These are phyloP conservation scores for Fusarium udum DNA, from an alignment of 2,329 filamentous ascomycete genomes.

Conservation along the genomic window DNA sequence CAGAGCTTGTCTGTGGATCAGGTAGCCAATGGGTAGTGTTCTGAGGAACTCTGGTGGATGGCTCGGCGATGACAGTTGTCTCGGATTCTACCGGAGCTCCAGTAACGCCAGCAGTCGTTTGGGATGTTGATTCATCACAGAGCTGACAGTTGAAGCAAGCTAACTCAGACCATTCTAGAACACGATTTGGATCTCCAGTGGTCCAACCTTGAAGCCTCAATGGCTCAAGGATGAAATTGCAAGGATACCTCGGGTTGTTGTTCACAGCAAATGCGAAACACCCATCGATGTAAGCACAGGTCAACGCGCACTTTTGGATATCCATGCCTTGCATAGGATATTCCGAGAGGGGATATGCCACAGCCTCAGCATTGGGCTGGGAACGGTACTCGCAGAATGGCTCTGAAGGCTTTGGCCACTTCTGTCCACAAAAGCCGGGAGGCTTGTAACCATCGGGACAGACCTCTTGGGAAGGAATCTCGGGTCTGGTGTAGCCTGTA, in stretches of 20 bases:
- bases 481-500: neutral
- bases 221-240: neutral
- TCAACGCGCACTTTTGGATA: neutral
- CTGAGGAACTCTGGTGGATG: neutral
- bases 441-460: neutral
- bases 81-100: neutral
- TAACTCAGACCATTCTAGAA: neutral
- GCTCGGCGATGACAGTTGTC: neutral
- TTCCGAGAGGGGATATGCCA: neutral
- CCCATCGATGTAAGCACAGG: neutral
- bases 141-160: neutral
- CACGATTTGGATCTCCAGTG: neutral
- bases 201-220: neutral
- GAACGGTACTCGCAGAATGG: neutral
- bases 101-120: neutral
- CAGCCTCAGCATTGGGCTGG: neutral
- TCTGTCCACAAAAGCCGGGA: neutral
- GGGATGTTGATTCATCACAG: neutral
- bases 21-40: neutral
- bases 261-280: neutral
- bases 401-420: neutral
- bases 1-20: neutral
- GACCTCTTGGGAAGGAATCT: neutral
- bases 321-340: neutral
- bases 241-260: neutral